Percentiles rank a stretch among this genome's conserved stretches.
phyloP scores from a whole-genome alignment of 2,329 filamentous ascomycete genomes.

The Xylaria polymorpha region DNA sequence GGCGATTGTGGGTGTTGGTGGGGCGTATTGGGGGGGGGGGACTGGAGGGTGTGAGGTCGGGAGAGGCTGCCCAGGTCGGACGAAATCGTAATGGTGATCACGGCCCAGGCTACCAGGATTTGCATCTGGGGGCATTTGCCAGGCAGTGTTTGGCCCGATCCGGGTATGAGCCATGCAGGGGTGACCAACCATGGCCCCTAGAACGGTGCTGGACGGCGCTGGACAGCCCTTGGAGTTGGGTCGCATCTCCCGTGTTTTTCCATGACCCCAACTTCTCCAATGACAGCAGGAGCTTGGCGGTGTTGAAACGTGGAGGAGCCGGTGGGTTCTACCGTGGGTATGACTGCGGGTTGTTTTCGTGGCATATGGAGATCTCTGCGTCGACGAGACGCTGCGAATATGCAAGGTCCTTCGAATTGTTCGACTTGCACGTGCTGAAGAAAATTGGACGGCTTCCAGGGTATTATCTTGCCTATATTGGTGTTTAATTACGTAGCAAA shows the following conservation, averaged over 20 bases:
- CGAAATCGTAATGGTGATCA: conserved; percentile 36
- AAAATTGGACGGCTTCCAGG: conserved; percentile 19
- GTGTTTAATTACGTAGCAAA: conserved; percentile 16
- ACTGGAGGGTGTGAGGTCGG: neutral
- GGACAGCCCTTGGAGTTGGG: conserved; percentile 1
- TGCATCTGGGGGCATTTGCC: conserved; percentile 10
- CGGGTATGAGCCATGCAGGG: conserved; percentile 32
- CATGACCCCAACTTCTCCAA: conserved; percentile 36
- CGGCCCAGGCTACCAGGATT: conserved; percentile 5
- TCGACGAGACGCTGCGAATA: conserved; percentile 29
- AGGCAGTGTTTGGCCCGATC: conserved; percentile 24
- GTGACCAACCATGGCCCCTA: conserved; percentile 7
- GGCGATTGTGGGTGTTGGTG: conserved; percentile 9
- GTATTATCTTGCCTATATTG: conserved; percentile 35
- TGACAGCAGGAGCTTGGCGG: conserved; percentile 9
- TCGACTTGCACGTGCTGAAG: conserved; percentile 19
- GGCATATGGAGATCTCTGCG: conserved; percentile 29
- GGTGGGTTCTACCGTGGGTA: neutral
- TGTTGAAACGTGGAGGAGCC: conserved; percentile 18
- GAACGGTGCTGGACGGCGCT: too few relatives aligned
- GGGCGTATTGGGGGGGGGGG: conserved; percentile 5
- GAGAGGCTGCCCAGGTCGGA: conserved; percentile 31
- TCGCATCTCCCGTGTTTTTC: conserved; percentile 42
- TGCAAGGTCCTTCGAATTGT: conserved; percentile 30
- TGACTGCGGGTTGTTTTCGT: conserved; percentile 38